phyloP scores from a whole-genome alignment of 164 flowering plant genomes.

The Piper longum region DNA sequence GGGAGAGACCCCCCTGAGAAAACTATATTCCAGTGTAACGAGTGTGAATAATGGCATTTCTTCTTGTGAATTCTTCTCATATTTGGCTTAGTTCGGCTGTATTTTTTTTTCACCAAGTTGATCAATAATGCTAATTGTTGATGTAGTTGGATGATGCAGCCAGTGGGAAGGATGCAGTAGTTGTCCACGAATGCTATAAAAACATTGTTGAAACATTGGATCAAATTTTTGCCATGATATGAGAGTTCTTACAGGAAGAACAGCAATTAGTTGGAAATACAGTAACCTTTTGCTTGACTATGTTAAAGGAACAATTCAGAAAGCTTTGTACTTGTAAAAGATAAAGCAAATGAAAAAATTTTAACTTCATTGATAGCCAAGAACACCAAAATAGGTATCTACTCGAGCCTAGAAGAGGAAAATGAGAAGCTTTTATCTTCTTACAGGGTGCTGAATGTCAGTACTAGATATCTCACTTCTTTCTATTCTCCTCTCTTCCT shows the following conservation, averaged over 20 bases:
- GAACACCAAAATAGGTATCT: constrained; percentile 9
- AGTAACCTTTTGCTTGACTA: no score
- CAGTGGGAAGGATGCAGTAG: constrained; percentile 36
- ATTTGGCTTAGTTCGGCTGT: background rate
- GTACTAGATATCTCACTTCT: constrained; percentile 10
- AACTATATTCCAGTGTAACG: constrained; percentile 42
- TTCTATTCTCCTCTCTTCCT: constrained; percentile 1
- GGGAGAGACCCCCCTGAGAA: constrained; percentile 51
- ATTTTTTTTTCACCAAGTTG: no score
- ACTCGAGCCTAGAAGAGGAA: constrained; percentile 7
- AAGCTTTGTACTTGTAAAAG: no score
- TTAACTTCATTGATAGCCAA: background rate
- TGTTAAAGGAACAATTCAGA: no score
- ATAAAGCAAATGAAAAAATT: no score
- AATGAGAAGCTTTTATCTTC: constrained; percentile 6
- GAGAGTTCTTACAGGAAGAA: no score
- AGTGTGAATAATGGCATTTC: constrained; percentile 14
- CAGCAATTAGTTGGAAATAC: no score
- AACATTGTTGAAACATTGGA: constrained; percentile 32
- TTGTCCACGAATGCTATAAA: constrained; percentile 30
- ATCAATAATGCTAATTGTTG: no score
- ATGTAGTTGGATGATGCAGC: constrained; percentile 72
- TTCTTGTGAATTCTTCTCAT: background rate
- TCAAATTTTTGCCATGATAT: constrained; percentile 32
- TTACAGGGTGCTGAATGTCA: constrained; percentile 15